A percentile compares a stretch with the other conserved stretches of the same genome.
phyloP scores from a whole-genome alignment of 208 protist genomes.

The Trypanosoma cruzi region DNA sequence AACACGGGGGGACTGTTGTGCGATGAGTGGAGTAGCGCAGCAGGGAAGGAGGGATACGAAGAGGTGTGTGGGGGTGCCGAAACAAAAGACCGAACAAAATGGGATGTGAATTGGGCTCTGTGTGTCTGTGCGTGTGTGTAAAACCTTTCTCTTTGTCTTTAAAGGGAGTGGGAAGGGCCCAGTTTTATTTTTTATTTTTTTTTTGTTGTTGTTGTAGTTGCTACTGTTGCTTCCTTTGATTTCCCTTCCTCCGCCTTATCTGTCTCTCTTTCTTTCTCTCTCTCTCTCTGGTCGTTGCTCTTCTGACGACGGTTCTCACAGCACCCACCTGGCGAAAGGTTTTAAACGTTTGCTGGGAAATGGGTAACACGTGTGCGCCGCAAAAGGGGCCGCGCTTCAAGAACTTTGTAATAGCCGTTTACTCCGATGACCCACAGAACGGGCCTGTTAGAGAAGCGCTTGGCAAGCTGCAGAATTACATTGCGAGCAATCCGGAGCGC shows the following conservation, averaged over 20 bases:
- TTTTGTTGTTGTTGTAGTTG: too few species aligned
- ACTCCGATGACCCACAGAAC: conserved; percentile 43
- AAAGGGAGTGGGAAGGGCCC: too few species aligned
- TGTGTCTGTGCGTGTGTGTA: too few species aligned
- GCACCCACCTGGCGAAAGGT: not conserved
- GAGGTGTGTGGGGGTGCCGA: too few species aligned
- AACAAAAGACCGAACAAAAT: too few species aligned
- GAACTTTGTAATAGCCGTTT: conserved; percentile 76
- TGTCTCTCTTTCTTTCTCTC: not conserved
- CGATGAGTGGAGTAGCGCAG: not conserved
- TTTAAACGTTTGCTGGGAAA: not conserved
- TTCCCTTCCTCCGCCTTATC: not conserved
- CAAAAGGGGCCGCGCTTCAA: conserved; percentile 80
- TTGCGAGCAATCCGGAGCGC: conserved; percentile 79
- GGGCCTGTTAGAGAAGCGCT: conserved; percentile 64
- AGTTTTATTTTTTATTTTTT: too few species aligned
- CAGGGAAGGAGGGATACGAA: not conserved
- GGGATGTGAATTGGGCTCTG: too few species aligned
- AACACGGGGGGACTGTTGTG: not conserved
- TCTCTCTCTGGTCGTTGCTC: conserved; percentile 20
- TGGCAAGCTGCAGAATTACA: conserved; percentile 69
- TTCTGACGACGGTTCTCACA: not conserved
- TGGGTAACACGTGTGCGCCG: conserved; percentile 45
- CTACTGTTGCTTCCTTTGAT: not conserved
- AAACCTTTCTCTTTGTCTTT: too few species aligned